Conservation (phyloP, 192 early-diverging fungal species). For the Dissophora ornata region DNA sequence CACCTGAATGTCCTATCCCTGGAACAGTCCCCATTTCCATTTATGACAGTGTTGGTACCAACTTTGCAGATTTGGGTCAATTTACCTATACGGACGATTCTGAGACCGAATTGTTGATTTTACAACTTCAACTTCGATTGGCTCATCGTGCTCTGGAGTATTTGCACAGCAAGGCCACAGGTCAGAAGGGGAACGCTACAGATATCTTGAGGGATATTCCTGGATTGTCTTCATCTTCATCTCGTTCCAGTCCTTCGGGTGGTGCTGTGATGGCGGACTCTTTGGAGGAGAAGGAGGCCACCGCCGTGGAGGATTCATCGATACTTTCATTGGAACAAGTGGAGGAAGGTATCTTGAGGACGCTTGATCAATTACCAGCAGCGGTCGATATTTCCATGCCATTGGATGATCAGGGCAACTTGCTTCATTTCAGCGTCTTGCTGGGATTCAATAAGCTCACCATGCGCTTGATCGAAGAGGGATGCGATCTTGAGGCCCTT, state of each 20-base stretch:
- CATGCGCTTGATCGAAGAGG: constrained; percentile 25
- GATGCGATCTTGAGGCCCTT: constrained; percentile 33
- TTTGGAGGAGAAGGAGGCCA: no score
- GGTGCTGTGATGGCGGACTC: constrained; percentile 7
- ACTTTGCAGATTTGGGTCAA: constrained; percentile 34
- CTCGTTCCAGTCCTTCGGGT: neutral
- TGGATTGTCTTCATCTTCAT: neutral
- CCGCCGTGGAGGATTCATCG: neutral
- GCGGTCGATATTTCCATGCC: constrained; percentile 34
- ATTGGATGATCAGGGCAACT: constrained; percentile 29
- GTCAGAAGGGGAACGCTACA: constrained; percentile 20
- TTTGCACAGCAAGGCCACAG: constrained; percentile 30
- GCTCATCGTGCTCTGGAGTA: constrained; percentile 47
- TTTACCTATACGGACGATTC: constrained; percentile 48
- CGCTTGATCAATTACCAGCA: constrained; percentile 19
- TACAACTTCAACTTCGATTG: constrained; percentile 42
- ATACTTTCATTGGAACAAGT: constrained; percentile 19
- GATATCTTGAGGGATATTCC: constrained; percentile 41
- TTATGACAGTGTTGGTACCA: constrained; percentile 22
- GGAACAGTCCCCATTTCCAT: constrained; percentile 42
- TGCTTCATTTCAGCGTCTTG: constrained; percentile 42
- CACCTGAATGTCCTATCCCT: constrained; percentile 28
- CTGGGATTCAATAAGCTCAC: constrained; percentile 22
- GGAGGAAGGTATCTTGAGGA: constrained; percentile 32
- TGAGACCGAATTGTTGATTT: constrained; percentile 48